Evolutionary conservation across 2,329 filamentous ascomycete genomes (phyloP).

Genomic region (Tothia fuscella): DNA sequence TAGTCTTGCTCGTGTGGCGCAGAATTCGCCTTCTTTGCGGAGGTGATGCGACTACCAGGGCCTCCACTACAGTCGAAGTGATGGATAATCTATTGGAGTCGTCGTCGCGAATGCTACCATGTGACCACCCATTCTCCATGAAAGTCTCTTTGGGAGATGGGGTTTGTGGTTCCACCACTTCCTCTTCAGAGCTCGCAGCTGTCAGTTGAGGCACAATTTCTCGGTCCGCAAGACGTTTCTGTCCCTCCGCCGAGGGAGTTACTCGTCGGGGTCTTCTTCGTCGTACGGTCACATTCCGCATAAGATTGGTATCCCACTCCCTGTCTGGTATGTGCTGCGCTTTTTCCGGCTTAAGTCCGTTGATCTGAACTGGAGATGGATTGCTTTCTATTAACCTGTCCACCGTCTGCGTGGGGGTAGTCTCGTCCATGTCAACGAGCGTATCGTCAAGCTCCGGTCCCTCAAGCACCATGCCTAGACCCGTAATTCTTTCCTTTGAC

Average conservation of each 20-base stretch:
- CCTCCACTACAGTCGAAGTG: conserved; percentile 42
- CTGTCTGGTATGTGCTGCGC: conserved; percentile 22
- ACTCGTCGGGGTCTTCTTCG: conserved; percentile 20
- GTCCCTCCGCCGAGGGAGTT: neutral
- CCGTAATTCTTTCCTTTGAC: neutral
- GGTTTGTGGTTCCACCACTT: conserved; percentile 3
- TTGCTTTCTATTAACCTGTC: neutral
- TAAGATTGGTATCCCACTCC: conserved; percentile 28
- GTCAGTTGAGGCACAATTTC: conserved; percentile 6
- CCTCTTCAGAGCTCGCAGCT: conserved; percentile 8
- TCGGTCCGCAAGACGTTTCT: neutral
- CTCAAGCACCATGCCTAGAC: neutral
- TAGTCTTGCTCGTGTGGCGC: conserved; percentile 42
- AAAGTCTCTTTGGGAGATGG: neutral
- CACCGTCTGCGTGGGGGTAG: neutral
- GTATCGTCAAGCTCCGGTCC: neutral
- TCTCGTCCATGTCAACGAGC: neutral
- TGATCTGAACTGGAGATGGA: conserved; percentile 8
- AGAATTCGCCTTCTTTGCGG: conserved; percentile 34
- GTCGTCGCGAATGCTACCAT: conserved; percentile 17
- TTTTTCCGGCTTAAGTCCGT: conserved; percentile 14
- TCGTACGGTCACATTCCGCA: conserved; percentile 29
- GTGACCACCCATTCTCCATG: conserved; percentile 13
- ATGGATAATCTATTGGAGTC: conserved; percentile 35
- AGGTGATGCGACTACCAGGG: conserved; percentile 40